A percentile compares a stretch with the other conserved stretches of the same genome.
These are phyloP conservation scores for Penicillium crystallinum DNA, from an alignment of 495 filamentous ascomycete species.

Conservation along the genomic window DNA sequence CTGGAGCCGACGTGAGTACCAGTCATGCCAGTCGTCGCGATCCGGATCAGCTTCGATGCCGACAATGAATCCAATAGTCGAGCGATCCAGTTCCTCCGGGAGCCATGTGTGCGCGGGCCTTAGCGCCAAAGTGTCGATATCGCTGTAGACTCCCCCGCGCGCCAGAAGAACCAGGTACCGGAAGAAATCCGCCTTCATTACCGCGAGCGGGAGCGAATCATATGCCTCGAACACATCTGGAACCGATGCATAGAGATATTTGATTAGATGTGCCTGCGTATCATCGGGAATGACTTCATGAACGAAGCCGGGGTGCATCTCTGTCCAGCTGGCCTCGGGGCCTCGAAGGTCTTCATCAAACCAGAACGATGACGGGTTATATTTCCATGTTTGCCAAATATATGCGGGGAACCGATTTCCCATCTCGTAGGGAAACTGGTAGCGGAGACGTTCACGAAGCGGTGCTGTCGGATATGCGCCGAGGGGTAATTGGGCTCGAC, in stretches of 20 bases:
- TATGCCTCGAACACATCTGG: slow-evolving; percentile 95
- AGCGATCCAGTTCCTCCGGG: slow-evolving; percentile 67
- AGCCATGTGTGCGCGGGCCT: slow-evolving; percentile 84
- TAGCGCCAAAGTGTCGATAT: slow-evolving; percentile 89
- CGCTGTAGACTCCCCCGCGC: slow-evolving; percentile 90
- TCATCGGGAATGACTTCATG: slow-evolving; percentile 96
- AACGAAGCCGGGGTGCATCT: slow-evolving; percentile 82
- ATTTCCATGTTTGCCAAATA: slow-evolving; percentile 99
- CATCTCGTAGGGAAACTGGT: slow-evolving; percentile 90
- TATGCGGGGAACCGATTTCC: slow-evolving; percentile 88
- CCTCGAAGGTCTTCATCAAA: slow-evolving; percentile 71
- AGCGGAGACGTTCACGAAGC: slow-evolving; percentile 77
- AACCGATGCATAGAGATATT: slow-evolving; percentile 78
- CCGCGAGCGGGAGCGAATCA: slow-evolving; percentile 72
- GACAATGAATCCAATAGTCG: slow-evolving; percentile 75
- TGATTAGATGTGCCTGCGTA: slow-evolving; percentile 73
- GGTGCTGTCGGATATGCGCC: slow-evolving; percentile 40
- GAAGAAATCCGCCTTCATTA: slow-evolving; percentile 97
- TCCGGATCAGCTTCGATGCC: slow-evolving; percentile 97
- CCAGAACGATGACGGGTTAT: slow-evolving; percentile 70
- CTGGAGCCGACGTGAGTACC: slow-evolving; percentile 94
- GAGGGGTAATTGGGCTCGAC: slow-evolving; percentile 32
- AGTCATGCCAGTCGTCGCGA: slow-evolving; percentile 83
- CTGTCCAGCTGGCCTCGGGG: slow-evolving; percentile 86
- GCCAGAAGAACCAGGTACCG: slow-evolving; percentile 92